Conservation (phyloP, 2,329 filamentous ascomycete genomes). For the Fusarium sacchari region DNA sequence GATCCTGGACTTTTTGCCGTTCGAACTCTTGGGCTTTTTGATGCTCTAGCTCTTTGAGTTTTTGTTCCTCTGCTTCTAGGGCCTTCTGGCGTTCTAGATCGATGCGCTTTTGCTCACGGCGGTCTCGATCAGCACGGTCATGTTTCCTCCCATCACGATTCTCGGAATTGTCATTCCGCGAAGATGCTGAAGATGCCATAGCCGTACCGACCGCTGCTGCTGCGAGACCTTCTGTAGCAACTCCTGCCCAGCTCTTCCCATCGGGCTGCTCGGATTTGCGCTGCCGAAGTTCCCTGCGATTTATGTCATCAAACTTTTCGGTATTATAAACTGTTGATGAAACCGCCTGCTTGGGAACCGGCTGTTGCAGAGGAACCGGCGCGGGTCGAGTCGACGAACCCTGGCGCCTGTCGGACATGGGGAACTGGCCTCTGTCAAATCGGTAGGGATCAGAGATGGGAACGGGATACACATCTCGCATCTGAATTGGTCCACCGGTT, state of each 20-base stretch:
- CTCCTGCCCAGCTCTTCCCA: conserved; percentile 54
- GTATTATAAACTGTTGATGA: conserved; percentile 73
- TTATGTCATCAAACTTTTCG: conserved; percentile 53
- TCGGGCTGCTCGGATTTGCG: conserved; percentile 50
- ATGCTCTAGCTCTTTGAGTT: conserved; percentile 37
- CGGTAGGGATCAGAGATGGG: conserved; percentile 71
- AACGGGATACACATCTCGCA: conserved; percentile 74
- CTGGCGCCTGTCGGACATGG: conserved; percentile 56
- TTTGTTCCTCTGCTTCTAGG: conserved; percentile 27
- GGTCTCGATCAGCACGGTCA: conserved; percentile 27
- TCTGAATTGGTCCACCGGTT: conserved; percentile 41
- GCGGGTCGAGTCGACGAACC: conserved; percentile 61
- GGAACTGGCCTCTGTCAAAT: conserved; percentile 67
- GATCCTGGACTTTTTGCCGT: conserved; percentile 12
- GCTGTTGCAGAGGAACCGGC: conserved; percentile 81
- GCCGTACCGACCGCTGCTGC: conserved; percentile 58
- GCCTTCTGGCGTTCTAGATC: conserved; percentile 35
- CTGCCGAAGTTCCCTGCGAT: conserved; percentile 48
- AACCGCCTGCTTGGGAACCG: conserved; percentile 80
- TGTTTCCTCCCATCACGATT: conserved; percentile 33
- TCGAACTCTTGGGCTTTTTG: conserved; percentile 25
- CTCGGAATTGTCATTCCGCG: conserved; percentile 31
- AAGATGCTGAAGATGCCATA: conserved; percentile 41
- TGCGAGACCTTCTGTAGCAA: conserved; percentile 59
- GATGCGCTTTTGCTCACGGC: conserved; percentile 29